Evolutionary conservation across 495 filamentous ascomycete species (phyloP), one percentile per base, ranked within the genome.

Genomic region (Penicillium bialowiezense): DNA sequence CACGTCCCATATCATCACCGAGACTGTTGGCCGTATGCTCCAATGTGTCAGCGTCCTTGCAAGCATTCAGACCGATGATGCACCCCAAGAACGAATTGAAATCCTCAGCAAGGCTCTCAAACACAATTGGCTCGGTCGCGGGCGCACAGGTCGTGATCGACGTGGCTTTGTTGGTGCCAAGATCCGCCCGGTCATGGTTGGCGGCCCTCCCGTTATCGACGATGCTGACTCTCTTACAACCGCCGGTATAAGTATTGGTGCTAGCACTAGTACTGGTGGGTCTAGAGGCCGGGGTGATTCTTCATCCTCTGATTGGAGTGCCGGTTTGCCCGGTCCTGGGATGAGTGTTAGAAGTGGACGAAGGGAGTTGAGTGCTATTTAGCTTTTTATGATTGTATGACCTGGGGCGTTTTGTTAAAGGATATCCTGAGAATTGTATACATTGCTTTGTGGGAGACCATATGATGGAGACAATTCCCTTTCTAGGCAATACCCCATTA

Each of bases 11-110:
- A 79, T 96, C 20, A 74, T 77, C 53, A 97, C 93, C 12, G 91
- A 97, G 51, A 95, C 90, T 44, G 92, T 96, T 7, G 93, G 90
- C 1, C 78, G 95, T 47, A 95, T 98, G 91, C 78, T 98, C 51
- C 93, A 98, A 69, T 98, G 95, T 62, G 85, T 98, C 65, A 88
- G 84, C 57, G 92, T 98, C 8, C 74, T 97, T 1, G 86, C 88
- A 8, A 85, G 84, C 54, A 80, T 95, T 10, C 84, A 86, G 60
- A 81, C 72, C 2, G 76, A 77, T 5, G 89, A 95, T 54, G 81
- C 84, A n/a, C 65, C 76, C 0, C 91, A 95, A 67, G 80, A 78
- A 41, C 87, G 82, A 69, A 87, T 97, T 59, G 90, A 95, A 48
- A 76, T 89, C 55, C 73, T 98, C 47, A 84, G 84, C 35, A 88